A percentile compares a stretch with the other conserved stretches of the same genome.
Evolutionary conservation across 495 filamentous ascomycete genomes (phyloP).

Genomic region (Penicillium lagena): DNA sequence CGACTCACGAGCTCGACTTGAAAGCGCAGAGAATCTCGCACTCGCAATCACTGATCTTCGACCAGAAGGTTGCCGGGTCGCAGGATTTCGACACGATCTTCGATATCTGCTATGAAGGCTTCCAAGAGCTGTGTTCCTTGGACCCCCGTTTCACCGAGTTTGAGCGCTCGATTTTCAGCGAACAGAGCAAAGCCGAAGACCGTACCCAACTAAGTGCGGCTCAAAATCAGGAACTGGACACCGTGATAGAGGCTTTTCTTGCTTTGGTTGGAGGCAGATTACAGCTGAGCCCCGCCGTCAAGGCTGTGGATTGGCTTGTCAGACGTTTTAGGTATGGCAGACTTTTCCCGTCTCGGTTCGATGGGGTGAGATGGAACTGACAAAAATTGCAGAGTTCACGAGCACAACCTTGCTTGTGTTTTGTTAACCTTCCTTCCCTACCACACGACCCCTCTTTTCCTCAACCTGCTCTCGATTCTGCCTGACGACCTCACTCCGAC

Average conservation of each 20-base stretch:
- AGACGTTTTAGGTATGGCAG: constrained; percentile 72
- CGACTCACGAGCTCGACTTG: constrained; percentile 73
- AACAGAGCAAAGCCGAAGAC: constrained; percentile 83
- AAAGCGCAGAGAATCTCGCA: constrained; percentile 85
- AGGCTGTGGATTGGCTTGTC: constrained; percentile 90
- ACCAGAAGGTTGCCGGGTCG: constrained; percentile 67
- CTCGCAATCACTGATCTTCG: constrained; percentile 88
- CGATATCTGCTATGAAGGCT: constrained; percentile 79
- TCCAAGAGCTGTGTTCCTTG: constrained; percentile 79
- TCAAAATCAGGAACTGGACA: constrained; percentile 77
- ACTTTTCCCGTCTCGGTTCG: neutral
- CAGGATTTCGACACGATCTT: constrained; percentile 89
- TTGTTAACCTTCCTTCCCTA: constrained; percentile 91
- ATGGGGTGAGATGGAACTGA: constrained; percentile 21
- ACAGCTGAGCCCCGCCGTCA: constrained; percentile 76
- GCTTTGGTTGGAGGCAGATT: constrained; percentile 68
- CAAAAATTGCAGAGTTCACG: constrained; percentile 62
- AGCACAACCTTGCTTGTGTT: constrained; percentile 73
- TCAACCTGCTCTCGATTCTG: constrained; percentile 75
- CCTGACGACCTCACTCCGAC: constrained; percentile 62
- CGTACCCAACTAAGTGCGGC: constrained; percentile 71
- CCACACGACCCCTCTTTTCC: constrained; percentile 73
- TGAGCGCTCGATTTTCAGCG: constrained; percentile 71
- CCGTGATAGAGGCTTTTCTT: constrained; percentile 72
- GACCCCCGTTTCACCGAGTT: constrained; percentile 70